Evolutionary conservation across 2,329 filamentous ascomycete species (phyloP), one percentile per base, ranked within the genome.

Genomic region (Colletotrichum magnum): DNA sequence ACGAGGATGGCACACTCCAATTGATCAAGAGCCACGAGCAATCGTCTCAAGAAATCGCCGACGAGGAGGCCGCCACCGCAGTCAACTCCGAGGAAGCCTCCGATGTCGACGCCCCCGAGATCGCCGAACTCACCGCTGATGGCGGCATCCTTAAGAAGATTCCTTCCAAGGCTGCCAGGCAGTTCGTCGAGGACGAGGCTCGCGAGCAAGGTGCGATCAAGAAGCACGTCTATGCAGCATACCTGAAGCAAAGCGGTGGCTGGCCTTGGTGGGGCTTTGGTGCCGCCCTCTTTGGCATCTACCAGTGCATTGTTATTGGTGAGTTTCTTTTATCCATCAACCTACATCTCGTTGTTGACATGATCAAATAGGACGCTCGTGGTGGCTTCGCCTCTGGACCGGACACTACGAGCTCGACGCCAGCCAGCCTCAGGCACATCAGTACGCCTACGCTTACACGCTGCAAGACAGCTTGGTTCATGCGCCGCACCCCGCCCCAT

Each of bases 111-210:
- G 24, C 59, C 4, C 13, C 69, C n/a, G 64, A 68, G 18, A 32
- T 53, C 47, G 74, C 75, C 2, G 84, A 81, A 6, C 78, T 79
- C 7, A 80, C 81, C 13, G 72, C 75, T 3, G 77, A 79, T n/a
- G 82, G 79, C n/a, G 73, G 72, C 21, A 78, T 81, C 2, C 77
- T 89, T 47, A 83, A 84, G 57, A 89, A 88, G 73, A 77, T 86
- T 0, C 75, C 83, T 2, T 86, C 86, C 4, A 87, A 87, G 75
- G 79, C 80, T 5, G 86, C 89, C 0, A 90, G 89, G 72, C 92
- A 94, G 77, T 95, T 95, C 72, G 88, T 93, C 28, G 90, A 94
- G 75, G 92, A 94, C 3, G 93, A 96, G 77, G 83, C 82, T n/a
- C 87, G 90, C 65, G 92, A 94, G 75, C 87, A 87, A 61, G 93